Base-by-base conservation (phyloP, 768 basidiomycete species). In the Clathrus columnatus region DNA sequence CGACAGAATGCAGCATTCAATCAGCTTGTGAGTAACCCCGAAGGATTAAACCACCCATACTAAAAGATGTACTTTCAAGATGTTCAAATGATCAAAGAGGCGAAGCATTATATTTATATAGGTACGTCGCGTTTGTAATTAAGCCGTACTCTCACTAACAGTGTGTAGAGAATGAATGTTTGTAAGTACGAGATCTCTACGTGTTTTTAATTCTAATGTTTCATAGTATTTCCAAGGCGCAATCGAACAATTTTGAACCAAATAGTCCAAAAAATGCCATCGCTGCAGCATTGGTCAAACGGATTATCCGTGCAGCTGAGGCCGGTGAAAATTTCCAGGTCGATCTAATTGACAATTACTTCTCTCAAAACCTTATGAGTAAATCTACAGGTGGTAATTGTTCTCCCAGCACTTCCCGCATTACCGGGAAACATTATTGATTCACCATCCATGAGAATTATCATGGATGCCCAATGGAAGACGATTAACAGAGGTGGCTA, bases 61-160 rank as follows among this genome's bases (percentile, higher is more conserved):
- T 44, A 42, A 45, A 26, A 7, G 14, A 26, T 26, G 45, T 21
- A 10, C 41, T 30, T 11, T 47, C 61, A 87, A 27, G 90, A 93
- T 65, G 75, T 82, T 44, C 74, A 89, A 61, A 61, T 95, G 60
- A 99, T 99, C 64, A 67, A 75, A 20, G 87, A 95, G 64, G 81
- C 93, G 0, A 82, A 82, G 59, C 89, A 96, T 65, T 93, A 78
- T 69, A 91, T 97, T 57, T 95, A 92, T 68, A 95, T 99, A 59
- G 92, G 87, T 86, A 65, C 6, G 84, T 71, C 28, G n/a, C 46
- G 45, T 47, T 23, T 32, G 18, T 53, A 16, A 7, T 21, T n/a
- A 24, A 4, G 10, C 14, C 17, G 27, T 51, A 10, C 53, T 60
- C 57, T 50, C 61, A 60, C 45, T 42, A 45, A 23, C 28, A 27